Evolutionary conservation across 169 alveolate species (phyloP).

Genomic region (Plasmodium billcollinsi): DNA sequence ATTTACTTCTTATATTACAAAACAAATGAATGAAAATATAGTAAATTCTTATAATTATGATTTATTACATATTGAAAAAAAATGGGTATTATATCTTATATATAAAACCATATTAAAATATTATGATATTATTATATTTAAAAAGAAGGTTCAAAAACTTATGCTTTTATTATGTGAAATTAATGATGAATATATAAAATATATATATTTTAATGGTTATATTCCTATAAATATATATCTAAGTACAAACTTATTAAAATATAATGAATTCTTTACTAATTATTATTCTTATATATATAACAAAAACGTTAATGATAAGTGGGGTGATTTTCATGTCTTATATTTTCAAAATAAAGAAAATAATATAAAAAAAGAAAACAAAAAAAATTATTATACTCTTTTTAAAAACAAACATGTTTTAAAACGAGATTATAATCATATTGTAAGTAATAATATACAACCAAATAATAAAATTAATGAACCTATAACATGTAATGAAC

Average conservation of each 20-base stretch:
- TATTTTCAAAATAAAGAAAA: conserved; percentile 1
- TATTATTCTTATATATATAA: conserved; percentile 36
- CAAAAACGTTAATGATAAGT: conserved; percentile 17
- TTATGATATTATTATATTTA: conserved; percentile 18
- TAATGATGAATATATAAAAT: conserved; percentile 51
- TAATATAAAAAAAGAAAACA: neutral
- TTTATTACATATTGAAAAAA: too few relatives aligned
- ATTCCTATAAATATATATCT: conserved; percentile 44
- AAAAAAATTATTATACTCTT: neutral
- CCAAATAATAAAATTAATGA: neutral
- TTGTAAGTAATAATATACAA: conserved; percentile 8
- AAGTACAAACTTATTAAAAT: conserved; percentile 47
- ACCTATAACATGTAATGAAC: too few relatives aligned
- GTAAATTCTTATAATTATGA: too few relatives aligned
- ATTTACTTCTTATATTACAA: too few relatives aligned
- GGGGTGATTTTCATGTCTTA: conserved; percentile 70
- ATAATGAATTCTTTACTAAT: conserved; percentile 22
- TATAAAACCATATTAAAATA: conserved; percentile 41
- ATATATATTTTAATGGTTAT: conserved; percentile 47
- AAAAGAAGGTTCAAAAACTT: conserved; percentile 23
- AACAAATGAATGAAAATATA: too few relatives aligned
- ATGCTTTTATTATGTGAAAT: conserved; percentile 60
- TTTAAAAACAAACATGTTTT: conserved; percentile 30
- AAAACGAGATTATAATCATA: conserved; percentile 38
- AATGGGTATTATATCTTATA: conserved; percentile 5